Evolutionary conservation across 345 rosid species (phyloP), one percentile per base, ranked within the genome.

Genomic region (Linum lewisii): DNA sequence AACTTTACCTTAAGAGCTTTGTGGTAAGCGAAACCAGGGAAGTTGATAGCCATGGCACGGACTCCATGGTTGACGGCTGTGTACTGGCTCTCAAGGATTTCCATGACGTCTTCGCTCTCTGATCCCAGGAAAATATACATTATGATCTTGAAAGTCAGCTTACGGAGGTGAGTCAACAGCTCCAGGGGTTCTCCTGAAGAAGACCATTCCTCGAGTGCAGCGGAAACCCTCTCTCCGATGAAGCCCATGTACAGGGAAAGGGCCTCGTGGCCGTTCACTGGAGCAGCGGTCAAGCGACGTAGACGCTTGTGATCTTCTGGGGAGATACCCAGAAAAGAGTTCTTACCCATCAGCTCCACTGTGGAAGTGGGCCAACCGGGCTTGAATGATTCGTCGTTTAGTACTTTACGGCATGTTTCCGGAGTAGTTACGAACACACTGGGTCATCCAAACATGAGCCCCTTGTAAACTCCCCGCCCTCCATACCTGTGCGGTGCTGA

Each of bases 321-420:
- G 10, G 96, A 78, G 57, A 88, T 82, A 37, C 81, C 75, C 6
- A 86, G 15, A 66, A 91, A 91, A 2, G 98, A 91, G 59, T 88
- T 91, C 75, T 65, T 79, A 0, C 95, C 98, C 0, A 91, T 81
- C 23, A 91, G 83, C 24, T 86, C 68, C 58, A 77, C 11, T 0
- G 96, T 78, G 51, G 95, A 72, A 51, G 49, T 22, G 6, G 98
- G 98, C 96, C 98, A 91, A 0, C 98, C 96, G 0, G 94, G 82
- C 64, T 75, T 66, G 65, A 91, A 88, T 38, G 81, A 78, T 24
- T 80, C 90, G 53, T 88, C 84, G 0, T 65, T 80, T 58, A 91
- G 37, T 2, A 85, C 96, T 74, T 71, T 70, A 54, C 70, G 71
- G 71, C 86, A 79, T 5, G 86, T 64, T 63, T 88, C 98, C 2